Evolutionary conservation across 192 early-diverging fungal genomes (phyloP).

Genomic region (Paraglomus brasilianum): DNA sequence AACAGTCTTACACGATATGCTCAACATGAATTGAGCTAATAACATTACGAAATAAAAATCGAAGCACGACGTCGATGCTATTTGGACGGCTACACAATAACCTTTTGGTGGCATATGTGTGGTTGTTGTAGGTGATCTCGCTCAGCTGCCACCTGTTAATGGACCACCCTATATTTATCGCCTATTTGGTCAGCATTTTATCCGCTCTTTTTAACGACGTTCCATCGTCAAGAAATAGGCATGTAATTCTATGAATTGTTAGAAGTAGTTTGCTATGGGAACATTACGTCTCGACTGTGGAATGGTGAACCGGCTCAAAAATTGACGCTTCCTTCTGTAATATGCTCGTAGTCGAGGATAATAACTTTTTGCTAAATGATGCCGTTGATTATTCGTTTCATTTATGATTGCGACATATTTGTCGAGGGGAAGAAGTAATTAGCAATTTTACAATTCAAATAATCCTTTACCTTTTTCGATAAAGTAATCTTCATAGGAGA

Average conservation of each 20-base stretch:
- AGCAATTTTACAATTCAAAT: constrained; percentile 22
- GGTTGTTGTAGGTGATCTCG: not conserved
- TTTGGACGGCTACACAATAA: not conserved
- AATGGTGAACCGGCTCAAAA: not conserved
- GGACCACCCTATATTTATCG: not conserved
- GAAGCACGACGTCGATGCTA: too few species aligned
- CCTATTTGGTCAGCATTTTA: not conserved
- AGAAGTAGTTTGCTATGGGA: too few species aligned
- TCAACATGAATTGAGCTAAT: too few species aligned
- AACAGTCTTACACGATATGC: too few species aligned
- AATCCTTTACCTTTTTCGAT: constrained; percentile 4
- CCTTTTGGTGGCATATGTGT: constrained; percentile 1
- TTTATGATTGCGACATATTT: too few species aligned
- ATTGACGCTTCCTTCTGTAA: not conserved
- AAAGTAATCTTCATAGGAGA: constrained; percentile 23
- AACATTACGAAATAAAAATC: too few species aligned
- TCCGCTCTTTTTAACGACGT: not conserved
- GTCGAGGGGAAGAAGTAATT: too few species aligned
- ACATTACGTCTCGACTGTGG: too few species aligned
- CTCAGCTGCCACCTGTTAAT: not conserved
- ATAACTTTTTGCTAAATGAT: not conserved
- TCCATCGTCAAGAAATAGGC: too few species aligned
- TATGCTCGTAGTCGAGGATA: not conserved
- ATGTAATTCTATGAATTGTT: too few species aligned
- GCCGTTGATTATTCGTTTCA: not conserved